Base-by-base conservation (phyloP, 2,329 filamentous ascomycete species). In the Ceratocystis huliohia region DNA sequence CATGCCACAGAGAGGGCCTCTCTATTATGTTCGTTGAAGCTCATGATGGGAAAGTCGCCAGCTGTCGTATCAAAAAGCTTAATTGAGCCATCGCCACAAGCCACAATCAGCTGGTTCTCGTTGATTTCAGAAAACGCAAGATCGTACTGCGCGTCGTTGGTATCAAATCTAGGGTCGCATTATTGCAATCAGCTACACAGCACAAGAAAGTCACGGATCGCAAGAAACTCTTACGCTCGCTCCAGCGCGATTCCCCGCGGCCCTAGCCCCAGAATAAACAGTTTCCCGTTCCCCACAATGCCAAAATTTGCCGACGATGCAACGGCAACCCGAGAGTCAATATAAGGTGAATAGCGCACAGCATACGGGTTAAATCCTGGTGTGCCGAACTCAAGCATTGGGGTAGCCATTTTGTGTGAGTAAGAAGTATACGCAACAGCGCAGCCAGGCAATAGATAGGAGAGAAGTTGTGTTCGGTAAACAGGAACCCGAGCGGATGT, bases 271-370 rank as follows among this genome's bases (percentile, higher is more conserved):
- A 97, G 81, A 67, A 93, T 86, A 73, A 89, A 97, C 0, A 97
- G 78, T 56, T 92, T 85, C 10, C 94, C 94, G 79, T 99, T 99
- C 61, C 94, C 94, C 45, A 99, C 93, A 48, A 99, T 88, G 48
- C 94, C 94, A 78, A 94, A 99, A 80, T 99, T 97, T 70, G 93
- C 86, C n/a, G 91, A 88, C 1, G 89, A 83, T 37, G 90, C 89
- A 72, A 96, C 91, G 67, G 93, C 93, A 70, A 99, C 85, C 69
- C 92, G 87, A 70, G 89, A 94, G 79, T 97, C 94, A 79, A 95
- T 96, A 80, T 96, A 99, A 5, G 94, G 94, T 66, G 93, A 97
- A 81, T 97, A 99, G 78, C 96, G 96, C 76, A 96, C 91, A 71
- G 89, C 90, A 78, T 96, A 96, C 72, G 92, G 92, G 76, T 97